Conservation (phyloP, 768 basidiomycete species). For the Calvatia gigantea region DNA sequence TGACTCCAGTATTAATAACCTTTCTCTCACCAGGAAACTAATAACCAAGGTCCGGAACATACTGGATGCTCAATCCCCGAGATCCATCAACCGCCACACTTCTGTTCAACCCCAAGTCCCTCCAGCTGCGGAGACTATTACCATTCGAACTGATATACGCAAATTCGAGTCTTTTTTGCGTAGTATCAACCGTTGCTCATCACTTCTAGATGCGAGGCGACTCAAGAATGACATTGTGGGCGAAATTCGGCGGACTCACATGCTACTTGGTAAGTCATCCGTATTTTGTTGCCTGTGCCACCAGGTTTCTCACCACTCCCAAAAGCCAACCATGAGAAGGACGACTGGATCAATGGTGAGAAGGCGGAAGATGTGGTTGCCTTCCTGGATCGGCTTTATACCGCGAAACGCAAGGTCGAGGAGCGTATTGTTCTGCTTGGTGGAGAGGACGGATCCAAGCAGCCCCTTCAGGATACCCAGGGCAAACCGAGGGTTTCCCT, state of each 20-base stretch:
- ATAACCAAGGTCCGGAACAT: constrained; percentile 86
- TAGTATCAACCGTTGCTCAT: constrained; percentile 79
- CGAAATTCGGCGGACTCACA: constrained; percentile 82
- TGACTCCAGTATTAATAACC: constrained; percentile 3
- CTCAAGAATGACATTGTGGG: constrained; percentile 89
- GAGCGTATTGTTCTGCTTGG: constrained; percentile 80
- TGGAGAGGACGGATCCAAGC: constrained; percentile 43
- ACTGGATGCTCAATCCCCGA: constrained; percentile 74
- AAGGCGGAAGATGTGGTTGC: constrained; percentile 82
- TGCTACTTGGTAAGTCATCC: constrained; percentile 55
- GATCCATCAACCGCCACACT: constrained; percentile 36
- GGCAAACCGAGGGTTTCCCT: constrained; percentile 54
- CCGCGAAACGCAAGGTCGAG: constrained; percentile 85
- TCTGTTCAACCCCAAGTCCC: constrained; percentile 32
- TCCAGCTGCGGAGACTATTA: constrained; percentile 65
- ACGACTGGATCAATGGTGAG: constrained; percentile 86
- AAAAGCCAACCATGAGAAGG: constrained; percentile 79
- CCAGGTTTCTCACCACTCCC: neutral
- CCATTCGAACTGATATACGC: constrained; percentile 72
- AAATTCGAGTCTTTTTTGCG: constrained; percentile 91
- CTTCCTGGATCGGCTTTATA: constrained; percentile 84
- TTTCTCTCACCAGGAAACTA: constrained; percentile 54
- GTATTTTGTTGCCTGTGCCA: neutral
- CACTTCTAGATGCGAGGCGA: constrained; percentile 83
- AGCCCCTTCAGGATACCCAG: constrained; percentile 38